Base-by-base conservation (phyloP, 768 basidiomycete species). In the Pisolithus orientalis region DNA sequence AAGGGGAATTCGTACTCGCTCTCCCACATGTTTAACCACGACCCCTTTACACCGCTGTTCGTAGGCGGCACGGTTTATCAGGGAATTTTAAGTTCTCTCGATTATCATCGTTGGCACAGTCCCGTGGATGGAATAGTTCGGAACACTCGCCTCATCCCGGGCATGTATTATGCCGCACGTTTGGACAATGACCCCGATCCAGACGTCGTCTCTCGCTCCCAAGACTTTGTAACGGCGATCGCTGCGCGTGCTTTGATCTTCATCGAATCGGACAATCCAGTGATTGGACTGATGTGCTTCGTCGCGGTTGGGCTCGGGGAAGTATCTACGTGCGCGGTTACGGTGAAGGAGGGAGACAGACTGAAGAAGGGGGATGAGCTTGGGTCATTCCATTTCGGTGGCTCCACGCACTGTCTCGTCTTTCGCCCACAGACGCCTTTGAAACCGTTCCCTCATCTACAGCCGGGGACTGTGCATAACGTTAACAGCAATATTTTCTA, bases 341-440 rank as follows among this genome's bases (percentile, higher is more conserved):
- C 66, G 1, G 82, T 83, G 21, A 65, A 64, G 59, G 68, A 62
- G 14, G 77, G 78, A 0, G 62, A 82, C 29, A 53, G 53, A 38
- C 62, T 84, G 24, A 67, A 65, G 50, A 77, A 76, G 55, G 21
- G 85, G 1, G 77, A 84, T 28, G 65, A 83, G 60, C 53, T 82
- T 0, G 84, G 84, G 53, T 76, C 72, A 68, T 81, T 85, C 73
- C 82, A 83, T 58, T 83, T 83, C 65, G 80, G 80, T 1, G 82
- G 82, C 2, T 84, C 79, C 21, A 73, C 78, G 1, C 72, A 79
- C 52, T 65, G 72, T 51, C 54, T 77, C 44, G 53, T 80, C 16
- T 83, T 83, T 68, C 51, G 69, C 29, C 63, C 65, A 16, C 56
- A 69, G 49, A 64, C 64, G 39, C 42, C 50, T 50, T 13, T 65